phyloP scores from a whole-genome alignment of 2,329 filamentous ascomycete genomes.

The Macrophomina tecta region DNA sequence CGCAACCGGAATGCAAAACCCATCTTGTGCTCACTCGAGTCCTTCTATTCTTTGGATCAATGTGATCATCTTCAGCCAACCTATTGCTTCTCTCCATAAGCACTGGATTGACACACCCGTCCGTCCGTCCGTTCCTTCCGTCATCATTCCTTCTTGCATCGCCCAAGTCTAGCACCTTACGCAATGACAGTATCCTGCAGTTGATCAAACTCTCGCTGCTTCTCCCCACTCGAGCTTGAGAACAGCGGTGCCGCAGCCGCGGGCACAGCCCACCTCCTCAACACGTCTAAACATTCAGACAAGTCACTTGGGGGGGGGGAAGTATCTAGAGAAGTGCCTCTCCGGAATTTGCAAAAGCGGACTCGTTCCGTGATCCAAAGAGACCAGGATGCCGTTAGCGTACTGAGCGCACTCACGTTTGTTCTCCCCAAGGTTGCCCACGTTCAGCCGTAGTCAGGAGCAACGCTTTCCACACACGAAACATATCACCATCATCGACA shows the following conservation, averaged over 20 bases:
- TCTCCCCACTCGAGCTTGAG: conserved; percentile 39
- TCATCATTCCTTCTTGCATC: too few species aligned
- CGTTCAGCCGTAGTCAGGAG: conserved; percentile 36
- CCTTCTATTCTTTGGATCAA: too few species aligned
- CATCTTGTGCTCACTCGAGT: too few species aligned
- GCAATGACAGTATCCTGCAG: too few species aligned
- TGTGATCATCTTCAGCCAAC: too few species aligned
- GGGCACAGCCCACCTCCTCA: conserved; percentile 38
- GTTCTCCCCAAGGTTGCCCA: conserved; percentile 48
- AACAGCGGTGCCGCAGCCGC: conserved; percentile 43
- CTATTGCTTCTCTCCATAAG: too few species aligned
- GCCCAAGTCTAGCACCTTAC: too few species aligned
- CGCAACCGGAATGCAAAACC: too few species aligned
- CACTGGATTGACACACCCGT: too few species aligned
- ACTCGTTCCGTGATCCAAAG: conserved; percentile 32
- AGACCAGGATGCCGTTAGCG: conserved; percentile 34
- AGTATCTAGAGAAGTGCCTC: conserved; percentile 35
- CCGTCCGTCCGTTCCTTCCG: too few species aligned
- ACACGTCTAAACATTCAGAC: conserved; percentile 32
- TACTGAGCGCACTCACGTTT: conserved; percentile 41
- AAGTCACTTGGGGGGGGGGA: conserved; percentile 29
- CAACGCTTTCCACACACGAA: conserved; percentile 32
- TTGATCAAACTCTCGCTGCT: neutral
- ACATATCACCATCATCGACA: conserved; percentile 31
- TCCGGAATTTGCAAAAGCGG: conserved; percentile 43